A percentile compares a stretch with the other conserved stretches of the same genome.
These are phyloP conservation scores for Hypomontagnella submonticulosa DNA, from an alignment of 495 filamentous ascomycete species.

Conservation along the genomic window DNA sequence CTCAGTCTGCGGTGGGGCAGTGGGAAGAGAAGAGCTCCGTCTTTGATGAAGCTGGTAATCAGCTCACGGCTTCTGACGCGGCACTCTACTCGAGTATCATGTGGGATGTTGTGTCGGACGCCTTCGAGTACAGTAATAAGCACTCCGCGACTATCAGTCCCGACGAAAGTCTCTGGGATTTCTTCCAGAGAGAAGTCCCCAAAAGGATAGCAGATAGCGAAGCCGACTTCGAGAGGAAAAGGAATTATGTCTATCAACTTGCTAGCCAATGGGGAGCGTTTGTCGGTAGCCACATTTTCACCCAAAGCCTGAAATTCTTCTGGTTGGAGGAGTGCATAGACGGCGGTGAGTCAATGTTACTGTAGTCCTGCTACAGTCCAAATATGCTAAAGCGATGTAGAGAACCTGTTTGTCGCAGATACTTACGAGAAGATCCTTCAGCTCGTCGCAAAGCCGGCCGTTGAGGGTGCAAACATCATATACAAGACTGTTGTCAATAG, in stretches of 20 bases:
- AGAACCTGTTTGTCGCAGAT: constrained; percentile 87
- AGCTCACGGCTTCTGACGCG: constrained; percentile 63
- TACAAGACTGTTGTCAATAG: constrained; percentile 57
- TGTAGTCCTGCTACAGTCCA: background rate
- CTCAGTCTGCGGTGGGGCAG: constrained; percentile 67
- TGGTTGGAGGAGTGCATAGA: constrained; percentile 96
- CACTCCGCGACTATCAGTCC: constrained; percentile 71
- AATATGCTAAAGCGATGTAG: constrained; percentile 54
- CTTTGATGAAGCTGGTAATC: constrained; percentile 71
- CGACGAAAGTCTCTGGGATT: constrained; percentile 78
- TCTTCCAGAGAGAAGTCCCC: constrained; percentile 71
- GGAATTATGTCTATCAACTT: constrained; percentile 69
- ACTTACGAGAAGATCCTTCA: constrained; percentile 84
- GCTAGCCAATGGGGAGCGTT: constrained; percentile 87
- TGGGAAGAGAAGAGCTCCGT: constrained; percentile 67
- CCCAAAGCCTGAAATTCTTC: constrained; percentile 91
- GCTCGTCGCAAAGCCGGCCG: constrained; percentile 70
- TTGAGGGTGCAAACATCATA: constrained; percentile 70
- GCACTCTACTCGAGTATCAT: constrained; percentile 68
- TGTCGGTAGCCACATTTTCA: constrained; percentile 77
- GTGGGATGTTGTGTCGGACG: constrained; percentile 83
- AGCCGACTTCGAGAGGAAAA: constrained; percentile 55
- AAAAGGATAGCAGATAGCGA: constrained; percentile 62
- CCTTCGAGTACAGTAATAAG: constrained; percentile 81
- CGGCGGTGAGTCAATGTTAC: constrained; percentile 69